Base-by-base conservation (phyloP, 345 rosid species). In the Populus pruinosa region DNA sequence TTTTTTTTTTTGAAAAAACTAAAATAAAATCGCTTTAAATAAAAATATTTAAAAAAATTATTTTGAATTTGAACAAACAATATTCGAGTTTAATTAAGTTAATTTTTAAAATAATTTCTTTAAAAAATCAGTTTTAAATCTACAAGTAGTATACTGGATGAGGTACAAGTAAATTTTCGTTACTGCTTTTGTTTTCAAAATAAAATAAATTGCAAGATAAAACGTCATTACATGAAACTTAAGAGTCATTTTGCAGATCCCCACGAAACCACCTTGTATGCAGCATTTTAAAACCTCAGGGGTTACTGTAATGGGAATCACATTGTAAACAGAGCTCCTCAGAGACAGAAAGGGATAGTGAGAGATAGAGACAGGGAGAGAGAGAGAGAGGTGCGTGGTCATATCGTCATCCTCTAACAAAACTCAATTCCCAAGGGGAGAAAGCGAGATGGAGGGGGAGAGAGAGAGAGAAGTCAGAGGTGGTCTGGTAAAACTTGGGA, bases 171-270 rank as follows among this genome's bases (percentile, higher is more conserved):
- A 10, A 41, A 2, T 41, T 10, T 41, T 41, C 44, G 44, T 0
- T 2, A 12, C 50, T 47, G 16, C 5, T 47, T 14, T 14, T 47
- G 44, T 13, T 4, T 13, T 47, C 18, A 47, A 47, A 47, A 47
- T 47, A 14, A 3, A 47, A 47, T 47, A 0, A 47, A 47, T 0
- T 12, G 11, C 0, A 13, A 13, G 50, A 44, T 13, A 13, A 44
- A 47, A 47, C 50, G 50, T 47, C 50, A 47, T 47, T 4, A 41
- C 6, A 16, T 59, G 36, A 23, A 41, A 61, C 41, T 47, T 68
- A 64, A 16, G 61, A 75, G 79, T 72, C 25, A 78, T 68, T 16
- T 80, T 78, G 74, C 82, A 70, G 89, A 88, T 86, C 85, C 91
- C 91, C 82, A 85, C 67, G 49, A 84, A 78, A 82, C 82, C 67